Conservation (phyloP, 2,329 filamentous ascomycete genomes). For the Zelopaecilomyces penicillatus region DNA sequence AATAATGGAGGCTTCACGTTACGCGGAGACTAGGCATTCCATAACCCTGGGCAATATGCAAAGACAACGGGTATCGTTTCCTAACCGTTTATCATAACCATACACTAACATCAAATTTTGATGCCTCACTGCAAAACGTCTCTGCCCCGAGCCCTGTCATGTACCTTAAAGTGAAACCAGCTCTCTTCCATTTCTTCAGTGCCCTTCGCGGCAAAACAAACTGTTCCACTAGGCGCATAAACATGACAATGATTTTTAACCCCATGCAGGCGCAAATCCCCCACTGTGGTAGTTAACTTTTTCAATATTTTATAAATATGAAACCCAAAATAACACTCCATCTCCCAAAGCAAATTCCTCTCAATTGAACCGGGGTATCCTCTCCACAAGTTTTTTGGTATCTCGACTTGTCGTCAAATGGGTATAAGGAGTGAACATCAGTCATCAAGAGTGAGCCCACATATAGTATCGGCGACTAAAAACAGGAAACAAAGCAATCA, state of each 20-base stretch:
- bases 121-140: background rate
- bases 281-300: background rate
- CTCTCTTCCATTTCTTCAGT: no score
- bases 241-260: no score
- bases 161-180: no score
- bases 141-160: no score
- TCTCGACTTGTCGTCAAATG: conserved; percentile 23
- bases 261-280: no score
- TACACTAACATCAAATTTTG: conserved; percentile 3
- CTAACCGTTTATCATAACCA: conserved; percentile 3
- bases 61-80: conserved; percentile 8
- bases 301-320: background rate
- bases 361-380: conserved; percentile 25
- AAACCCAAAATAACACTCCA: conserved; percentile 11
- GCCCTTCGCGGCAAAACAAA: no score
- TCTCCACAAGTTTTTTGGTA: conserved; percentile 19
- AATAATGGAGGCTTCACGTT: no score
- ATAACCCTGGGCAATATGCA: background rate
- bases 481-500: conserved; percentile 10
- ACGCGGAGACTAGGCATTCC: background rate
- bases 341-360: conserved; percentile 18
- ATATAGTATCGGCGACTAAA: conserved; percentile 3
- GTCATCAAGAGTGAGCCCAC: conserved; percentile 24
- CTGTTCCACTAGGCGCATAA: no score
- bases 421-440: conserved; percentile 28